phyloP scores from a whole-genome alignment of 139 green algal species.

The Eudorina sp. region DNA sequence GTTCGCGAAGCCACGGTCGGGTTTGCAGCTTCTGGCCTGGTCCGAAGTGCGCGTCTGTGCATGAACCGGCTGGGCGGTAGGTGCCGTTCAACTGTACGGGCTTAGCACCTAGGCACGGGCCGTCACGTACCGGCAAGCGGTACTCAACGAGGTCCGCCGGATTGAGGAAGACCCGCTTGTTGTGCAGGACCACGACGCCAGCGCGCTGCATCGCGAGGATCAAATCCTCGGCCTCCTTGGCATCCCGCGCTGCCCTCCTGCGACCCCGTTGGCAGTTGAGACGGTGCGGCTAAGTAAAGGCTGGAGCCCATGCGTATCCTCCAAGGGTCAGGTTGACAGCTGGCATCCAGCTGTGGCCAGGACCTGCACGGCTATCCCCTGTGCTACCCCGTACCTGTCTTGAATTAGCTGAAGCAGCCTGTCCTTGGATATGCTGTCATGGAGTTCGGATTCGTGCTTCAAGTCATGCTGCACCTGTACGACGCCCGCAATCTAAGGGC shows the following conservation, averaged over 20 bases:
- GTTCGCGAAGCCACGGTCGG: too few relatives aligned
- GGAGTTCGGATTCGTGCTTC: neutral
- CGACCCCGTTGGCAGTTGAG: neutral
- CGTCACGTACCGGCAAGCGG: neutral
- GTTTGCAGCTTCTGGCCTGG: too few relatives aligned
- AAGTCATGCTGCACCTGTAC: constrained; percentile 23
- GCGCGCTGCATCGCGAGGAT: neutral
- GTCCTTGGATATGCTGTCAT: neutral
- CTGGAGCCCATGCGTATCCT: neutral
- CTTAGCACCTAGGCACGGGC: too few relatives aligned
- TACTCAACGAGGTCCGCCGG: constrained; percentile 16
- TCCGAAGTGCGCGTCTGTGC: too few relatives aligned
- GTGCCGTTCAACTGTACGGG: too few relatives aligned
- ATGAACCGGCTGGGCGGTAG: too few relatives aligned
- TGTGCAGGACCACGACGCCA: constrained; percentile 12
- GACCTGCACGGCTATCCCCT: too few relatives aligned
- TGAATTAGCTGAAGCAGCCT: neutral
- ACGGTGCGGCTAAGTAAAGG: neutral
- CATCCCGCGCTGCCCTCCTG: constrained; percentile 9
- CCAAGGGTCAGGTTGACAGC: too few relatives aligned
- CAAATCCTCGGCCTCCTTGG: constrained; percentile 28
- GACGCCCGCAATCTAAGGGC: neutral
- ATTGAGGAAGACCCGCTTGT: constrained; percentile 27
- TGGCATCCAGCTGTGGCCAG: too few relatives aligned
- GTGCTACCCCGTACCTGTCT: constrained; percentile 13